A percentile compares a stretch with the other conserved stretches of the same genome.
Conservation (phyloP, 1,139 yeast genomes). For the Geotrichum macrosporum region DNA sequence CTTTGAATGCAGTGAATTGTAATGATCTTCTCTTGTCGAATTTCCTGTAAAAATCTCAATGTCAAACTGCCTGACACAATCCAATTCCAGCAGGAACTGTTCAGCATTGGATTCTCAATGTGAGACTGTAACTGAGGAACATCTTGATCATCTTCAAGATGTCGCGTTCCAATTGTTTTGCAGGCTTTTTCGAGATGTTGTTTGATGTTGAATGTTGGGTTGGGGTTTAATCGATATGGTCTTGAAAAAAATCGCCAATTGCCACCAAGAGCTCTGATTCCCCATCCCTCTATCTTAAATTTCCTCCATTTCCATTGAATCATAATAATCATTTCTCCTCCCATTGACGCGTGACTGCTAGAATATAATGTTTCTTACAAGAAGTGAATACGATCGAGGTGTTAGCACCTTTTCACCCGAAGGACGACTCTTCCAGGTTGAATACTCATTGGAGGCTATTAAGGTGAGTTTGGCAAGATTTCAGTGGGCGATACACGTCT, state of each 20-base stretch:
- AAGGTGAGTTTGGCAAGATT: conserved; percentile 45
- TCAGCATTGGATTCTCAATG: no score
- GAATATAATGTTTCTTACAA: conserved; percentile 76
- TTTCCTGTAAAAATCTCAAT: no score
- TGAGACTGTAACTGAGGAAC: no score
- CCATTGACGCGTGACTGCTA: conserved; percentile 1
- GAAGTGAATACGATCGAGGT: conserved; percentile 99
- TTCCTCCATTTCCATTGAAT: neutral
- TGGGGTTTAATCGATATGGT: conserved; percentile 3
- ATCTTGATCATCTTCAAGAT: no score
- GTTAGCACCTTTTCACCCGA: conserved; percentile 98
- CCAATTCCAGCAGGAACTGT: no score
- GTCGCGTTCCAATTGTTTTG: no score
- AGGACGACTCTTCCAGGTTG: conserved; percentile 97
- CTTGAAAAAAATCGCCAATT: conserved; percentile 6
- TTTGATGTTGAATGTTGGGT: neutral
- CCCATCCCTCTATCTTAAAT: neutral
- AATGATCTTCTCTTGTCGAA: no score
- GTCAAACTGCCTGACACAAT: no score
- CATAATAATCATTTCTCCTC: neutral
- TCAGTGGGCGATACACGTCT: neutral
- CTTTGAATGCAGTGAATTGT: no score
- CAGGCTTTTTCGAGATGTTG: neutral
- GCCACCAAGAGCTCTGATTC: conserved; percentile 7
- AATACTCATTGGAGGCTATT: conserved; percentile 95